Evolutionary conservation across 2,329 filamentous ascomycete genomes (phyloP), one percentile per base, ranked within the genome.

Genomic region (Coniochaeta sp.): DNA sequence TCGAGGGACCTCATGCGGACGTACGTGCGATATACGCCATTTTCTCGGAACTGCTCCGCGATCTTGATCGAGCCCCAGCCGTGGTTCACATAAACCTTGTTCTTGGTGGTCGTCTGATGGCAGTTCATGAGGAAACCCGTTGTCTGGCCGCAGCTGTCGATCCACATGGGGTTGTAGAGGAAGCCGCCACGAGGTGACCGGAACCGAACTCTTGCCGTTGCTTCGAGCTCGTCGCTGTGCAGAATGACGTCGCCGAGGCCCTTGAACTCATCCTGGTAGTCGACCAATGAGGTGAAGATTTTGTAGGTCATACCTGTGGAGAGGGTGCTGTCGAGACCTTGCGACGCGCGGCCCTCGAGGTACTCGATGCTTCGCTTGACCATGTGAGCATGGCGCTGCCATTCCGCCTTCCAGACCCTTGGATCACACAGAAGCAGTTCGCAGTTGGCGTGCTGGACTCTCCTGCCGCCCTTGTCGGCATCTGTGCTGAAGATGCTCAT

Each of bases 51-150:
- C 20, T 55, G 18, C 2, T 52, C 50, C 20, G 56, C 53, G n/a
- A 63, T 55, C 46, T 52, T 55, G 52, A 61, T 52, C 24, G 53
- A 57, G 26, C 51, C 40, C 58, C 57, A 63, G 4, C 61, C 59
- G 35, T 60, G 58, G 22, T 56, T 57, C 24, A 61, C 58, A 42
- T 50, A 62, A 2, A 61, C 55, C 28, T 45, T 40, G 30, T 60
- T 55, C 12, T 48, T 28, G 16, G 56, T 55, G 9, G 55, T 2
- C 54, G 57, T 13, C 7, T 30, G 7, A 13, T 30, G 6, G 28
- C 7, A 6, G 28, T 65, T 65, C 31, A 65, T 48, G 18, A 65
- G 55, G 30, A 66, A 65, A 1, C 64, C 63, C 1, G 61, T 56
- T 5, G 64, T 45, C 30, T 64, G 61, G 1, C 52, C 54, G 10